Conservation (phyloP, 176 grass and related monocot species). For the Secale cereale region DNA sequence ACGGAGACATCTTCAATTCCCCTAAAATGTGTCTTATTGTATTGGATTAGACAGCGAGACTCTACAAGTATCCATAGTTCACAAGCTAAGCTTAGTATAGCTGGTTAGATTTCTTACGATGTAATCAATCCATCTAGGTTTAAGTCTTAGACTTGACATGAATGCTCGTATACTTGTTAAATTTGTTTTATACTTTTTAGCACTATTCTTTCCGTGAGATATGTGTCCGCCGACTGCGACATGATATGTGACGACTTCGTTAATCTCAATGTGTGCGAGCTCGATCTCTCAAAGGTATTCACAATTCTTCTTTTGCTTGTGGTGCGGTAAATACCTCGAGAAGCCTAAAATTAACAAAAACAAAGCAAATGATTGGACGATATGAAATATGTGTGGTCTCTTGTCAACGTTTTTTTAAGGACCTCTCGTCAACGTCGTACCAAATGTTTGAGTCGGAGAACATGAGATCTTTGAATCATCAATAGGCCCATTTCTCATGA, state of each 20-base stretch:
- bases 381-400: background rate
- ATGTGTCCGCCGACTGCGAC: no score
- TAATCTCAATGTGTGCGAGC: no score
- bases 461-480: background rate
- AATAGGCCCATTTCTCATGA: background rate
- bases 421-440: background rate
- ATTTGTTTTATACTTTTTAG: no score
- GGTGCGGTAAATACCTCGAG: background rate
- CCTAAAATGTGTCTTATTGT: background rate
- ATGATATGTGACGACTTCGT: no score
- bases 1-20: background rate
- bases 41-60: background rate
- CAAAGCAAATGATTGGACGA: background rate
- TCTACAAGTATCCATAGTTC: background rate
- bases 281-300: no score
- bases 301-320: background rate
- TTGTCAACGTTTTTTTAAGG: background rate
- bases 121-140: no score
- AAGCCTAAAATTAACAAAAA: background rate
- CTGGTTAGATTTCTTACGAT: no score
- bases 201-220: no score
- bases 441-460: background rate
- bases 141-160: no score
- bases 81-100: no score
- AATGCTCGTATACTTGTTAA: no score